Conservation (phyloP, 2,329 filamentous ascomycete genomes). For the Penicillium sp. region DNA sequence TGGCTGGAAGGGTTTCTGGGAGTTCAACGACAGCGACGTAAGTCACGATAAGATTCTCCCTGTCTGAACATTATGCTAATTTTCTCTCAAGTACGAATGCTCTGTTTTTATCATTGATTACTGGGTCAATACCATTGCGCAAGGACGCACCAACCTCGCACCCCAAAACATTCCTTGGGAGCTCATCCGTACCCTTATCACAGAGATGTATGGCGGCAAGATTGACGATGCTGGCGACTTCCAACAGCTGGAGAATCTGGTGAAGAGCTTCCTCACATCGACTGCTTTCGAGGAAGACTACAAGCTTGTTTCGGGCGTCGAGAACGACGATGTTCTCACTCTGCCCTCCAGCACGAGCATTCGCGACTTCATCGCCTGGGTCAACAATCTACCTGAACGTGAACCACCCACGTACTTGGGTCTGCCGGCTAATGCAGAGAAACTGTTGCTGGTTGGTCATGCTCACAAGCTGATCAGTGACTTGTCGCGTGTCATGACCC, state of each 20-base stretch:
- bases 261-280: slow-evolving; percentile 72
- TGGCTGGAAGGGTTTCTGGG: slow-evolving; percentile 99
- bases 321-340: slow-evolving; percentile 56
- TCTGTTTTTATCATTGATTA: slow-evolving; percentile 92
- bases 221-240: slow-evolving; percentile 90
- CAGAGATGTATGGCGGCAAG: slow-evolving; percentile 96
- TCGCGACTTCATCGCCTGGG: slow-evolving; percentile 84
- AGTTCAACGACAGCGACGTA: slow-evolving; percentile 98
- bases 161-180: slow-evolving; percentile 95
- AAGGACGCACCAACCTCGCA: slow-evolving; percentile 84
- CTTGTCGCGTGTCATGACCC: slow-evolving; percentile 73
- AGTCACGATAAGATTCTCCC: no score
- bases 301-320: slow-evolving; percentile 69
- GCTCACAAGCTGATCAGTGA: slow-evolving; percentile 80
- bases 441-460: slow-evolving; percentile 81
- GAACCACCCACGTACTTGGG: slow-evolving; percentile 95
- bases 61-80: no score
- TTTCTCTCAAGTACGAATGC: slow-evolving; percentile 72
- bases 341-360: slow-evolving; percentile 77
- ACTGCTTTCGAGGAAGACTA: slow-evolving; percentile 89
- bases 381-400: slow-evolving; percentile 83
- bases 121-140: slow-evolving; percentile 79
- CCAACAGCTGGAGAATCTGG: slow-evolving; percentile 63
- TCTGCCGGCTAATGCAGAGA: slow-evolving; percentile 92
- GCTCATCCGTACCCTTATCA: slow-evolving; percentile 82